Evolutionary conservation across 305 asterid species (phyloP), one percentile per base, ranked within the genome.

Genomic region (Fraxinus albicans): DNA sequence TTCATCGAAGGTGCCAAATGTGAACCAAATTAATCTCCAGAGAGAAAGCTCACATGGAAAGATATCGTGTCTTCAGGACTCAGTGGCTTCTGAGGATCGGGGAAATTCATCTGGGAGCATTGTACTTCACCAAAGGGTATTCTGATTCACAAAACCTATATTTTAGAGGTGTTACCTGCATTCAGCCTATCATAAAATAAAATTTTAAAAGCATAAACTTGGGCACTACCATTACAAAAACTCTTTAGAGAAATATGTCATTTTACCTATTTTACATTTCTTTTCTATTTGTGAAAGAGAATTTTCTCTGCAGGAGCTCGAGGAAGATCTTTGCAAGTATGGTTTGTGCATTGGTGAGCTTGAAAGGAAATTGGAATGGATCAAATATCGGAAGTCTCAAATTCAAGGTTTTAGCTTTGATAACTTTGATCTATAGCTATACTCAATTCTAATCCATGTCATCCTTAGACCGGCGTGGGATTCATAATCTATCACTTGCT

Each of bases 371-470:
- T 15, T 94, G 79, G 13, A 82, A 36, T 25, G n/a, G 53, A 91
- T 89, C 34, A 3, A 55, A 7, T 0, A 0, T 73, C 67, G 34
- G 29, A 78, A 34, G 85, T 60, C 55, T 31, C 58, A 9, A n/a
- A 47, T 89, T 73, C 55, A 83, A 94, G 98, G 98, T 93, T 84
- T 72, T 42, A 19, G 19, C 38, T 12, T 75, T 44, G 2, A 38
- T 21, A 42, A 21, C 50, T 42, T 9, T n/a, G 58, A 63, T 82
- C 73, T 9, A 10, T 79, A 76, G 25, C 6, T 70, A 35, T 12
- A 42, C 31, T 79, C 50, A 3, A 8, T 55, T n/a, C 60, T 50
- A 42, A 13, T 40, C 58, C 27, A 19, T 75, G 65, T 84, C 31
- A 76, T 42, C n/a, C 44, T 72, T 73, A 15, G 27, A 63, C 70